Evolutionary conservation across 1,139 yeast species (phyloP).

Genomic region (Saccharomyces pastorianus): DNA sequence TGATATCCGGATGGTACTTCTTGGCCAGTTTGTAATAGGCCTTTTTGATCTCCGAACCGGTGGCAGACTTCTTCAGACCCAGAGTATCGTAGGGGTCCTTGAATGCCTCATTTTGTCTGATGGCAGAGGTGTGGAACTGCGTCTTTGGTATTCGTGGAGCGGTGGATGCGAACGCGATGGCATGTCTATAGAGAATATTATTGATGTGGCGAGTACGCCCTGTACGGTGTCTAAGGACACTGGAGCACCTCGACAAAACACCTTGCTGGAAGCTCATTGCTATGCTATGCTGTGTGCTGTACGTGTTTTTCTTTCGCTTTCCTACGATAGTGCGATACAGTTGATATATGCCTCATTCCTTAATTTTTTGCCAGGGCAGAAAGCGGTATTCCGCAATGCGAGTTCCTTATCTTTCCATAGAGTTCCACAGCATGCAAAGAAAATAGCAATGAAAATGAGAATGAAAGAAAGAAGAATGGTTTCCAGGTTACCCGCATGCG

Average conservation of each 20-base stretch:
- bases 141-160: not conserved
- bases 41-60: constrained; percentile 79
- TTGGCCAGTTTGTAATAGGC: constrained; percentile 92
- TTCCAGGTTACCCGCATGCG: no score
- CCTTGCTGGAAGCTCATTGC: not conserved
- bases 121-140: not conserved
- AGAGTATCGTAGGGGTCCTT: constrained; percentile 77
- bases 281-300: not conserved
- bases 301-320: not conserved
- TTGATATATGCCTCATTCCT: not conserved
- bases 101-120: constrained; percentile 15
- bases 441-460: not conserved
- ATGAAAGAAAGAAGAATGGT: not conserved
- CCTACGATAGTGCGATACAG: not conserved
- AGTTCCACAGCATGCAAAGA: not conserved
- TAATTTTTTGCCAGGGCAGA: not conserved
- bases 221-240: not conserved
- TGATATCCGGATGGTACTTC: constrained; percentile 92
- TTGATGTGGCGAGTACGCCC: not conserved
- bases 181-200: not conserved
- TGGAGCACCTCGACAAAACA: not conserved
- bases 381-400: not conserved
- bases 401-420: not conserved
- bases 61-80: constrained; percentile 68
- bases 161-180: not conserved